Conservation (phyloP, 148 eudicot genomes). For the Spergularia bocconei region DNA sequence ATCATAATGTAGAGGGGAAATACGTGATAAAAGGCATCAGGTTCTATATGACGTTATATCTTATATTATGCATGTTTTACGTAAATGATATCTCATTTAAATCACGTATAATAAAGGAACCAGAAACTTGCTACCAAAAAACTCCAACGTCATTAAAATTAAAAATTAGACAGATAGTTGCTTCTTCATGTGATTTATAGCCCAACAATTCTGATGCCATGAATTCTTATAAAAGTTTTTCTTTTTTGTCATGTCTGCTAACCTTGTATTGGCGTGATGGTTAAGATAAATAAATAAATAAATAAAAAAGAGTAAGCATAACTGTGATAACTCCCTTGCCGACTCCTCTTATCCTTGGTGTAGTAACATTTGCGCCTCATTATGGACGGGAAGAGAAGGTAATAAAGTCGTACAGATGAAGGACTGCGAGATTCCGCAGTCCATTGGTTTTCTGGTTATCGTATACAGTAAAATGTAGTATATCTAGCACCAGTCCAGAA, state of each 20-base stretch:
- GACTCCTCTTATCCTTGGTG: background rate
- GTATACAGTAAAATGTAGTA: background rate
- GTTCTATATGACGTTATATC: background rate
- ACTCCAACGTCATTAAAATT: constrained; percentile 6
- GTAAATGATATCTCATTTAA: background rate
- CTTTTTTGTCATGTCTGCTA: background rate
- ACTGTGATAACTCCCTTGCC: too few species aligned
- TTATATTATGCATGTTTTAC: background rate
- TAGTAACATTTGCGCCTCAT: too few species aligned
- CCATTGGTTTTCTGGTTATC: background rate
- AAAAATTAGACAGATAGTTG: background rate
- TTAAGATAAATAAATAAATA: too few species aligned
- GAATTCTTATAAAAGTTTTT: background rate
- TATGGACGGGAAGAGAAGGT: too few species aligned
- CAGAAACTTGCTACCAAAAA: constrained; percentile 10
- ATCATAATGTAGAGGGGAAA: too few species aligned
- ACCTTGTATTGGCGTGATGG: background rate
- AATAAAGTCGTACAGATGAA: too few species aligned
- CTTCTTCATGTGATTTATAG: background rate
- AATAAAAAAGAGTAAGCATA: background rate
- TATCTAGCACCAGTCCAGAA: background rate
- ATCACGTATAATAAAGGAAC: constrained; percentile 8
- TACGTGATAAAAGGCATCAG: background rate
- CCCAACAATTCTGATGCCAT: background rate
- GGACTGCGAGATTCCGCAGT: too few species aligned